phyloP scores from a whole-genome alignment of 768 basidiomycete genomes.

The Boletus coccyginus region DNA sequence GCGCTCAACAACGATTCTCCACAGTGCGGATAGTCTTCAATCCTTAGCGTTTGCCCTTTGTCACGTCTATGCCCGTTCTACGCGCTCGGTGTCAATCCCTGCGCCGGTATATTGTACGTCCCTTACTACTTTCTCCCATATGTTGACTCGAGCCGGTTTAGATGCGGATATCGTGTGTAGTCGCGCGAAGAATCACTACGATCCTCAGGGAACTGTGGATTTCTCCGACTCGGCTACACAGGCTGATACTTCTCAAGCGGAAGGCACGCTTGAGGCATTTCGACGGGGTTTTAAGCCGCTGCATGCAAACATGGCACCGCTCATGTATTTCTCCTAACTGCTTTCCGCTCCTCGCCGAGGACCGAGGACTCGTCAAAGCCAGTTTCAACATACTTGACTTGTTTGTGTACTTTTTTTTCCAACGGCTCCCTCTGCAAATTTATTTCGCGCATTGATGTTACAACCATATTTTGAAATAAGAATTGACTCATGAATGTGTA shows the following conservation, averaged over 20 bases:
- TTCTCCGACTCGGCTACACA: constrained; percentile 60
- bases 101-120: constrained; percentile 77
- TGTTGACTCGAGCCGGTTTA: constrained; percentile 24
- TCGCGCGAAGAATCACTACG: constrained; percentile 78
- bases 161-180: constrained; percentile 78
- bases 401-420: neutral
- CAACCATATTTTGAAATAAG: neutral
- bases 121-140: neutral
- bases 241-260: constrained; percentile 38
- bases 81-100: constrained; percentile 79
- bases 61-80: constrained; percentile 78
- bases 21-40: constrained; percentile 66
- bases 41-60: constrained; percentile 71
- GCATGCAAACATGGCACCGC: constrained; percentile 44
- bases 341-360: neutral
- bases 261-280: constrained; percentile 47
- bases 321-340: constrained; percentile 59
- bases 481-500: neutral
- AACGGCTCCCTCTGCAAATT: neutral
- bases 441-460: neutral
- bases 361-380: neutral
- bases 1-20: constrained; percentile 6
- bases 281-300: constrained; percentile 54
- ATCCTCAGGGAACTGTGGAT: constrained; percentile 55
- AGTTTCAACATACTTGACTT: neutral